Evolutionary conservation across 805 yeast genomes (phyloP).

Genomic region (Ascoidea rubescens): DNA sequence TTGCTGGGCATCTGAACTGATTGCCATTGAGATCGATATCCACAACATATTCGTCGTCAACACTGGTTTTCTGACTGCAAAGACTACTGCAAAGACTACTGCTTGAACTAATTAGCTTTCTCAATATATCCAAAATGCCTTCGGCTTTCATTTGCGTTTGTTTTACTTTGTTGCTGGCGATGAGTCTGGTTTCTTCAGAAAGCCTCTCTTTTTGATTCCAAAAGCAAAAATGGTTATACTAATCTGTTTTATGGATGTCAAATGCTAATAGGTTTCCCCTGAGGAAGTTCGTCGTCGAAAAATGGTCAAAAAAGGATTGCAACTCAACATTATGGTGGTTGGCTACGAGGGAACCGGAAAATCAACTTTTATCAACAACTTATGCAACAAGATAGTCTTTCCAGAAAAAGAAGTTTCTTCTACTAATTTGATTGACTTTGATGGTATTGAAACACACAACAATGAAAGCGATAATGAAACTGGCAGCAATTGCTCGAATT

Average conservation of each 20-base stretch:
- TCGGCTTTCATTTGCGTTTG: background rate
- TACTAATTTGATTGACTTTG: background rate
- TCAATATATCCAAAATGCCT: background rate
- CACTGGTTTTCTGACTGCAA: background rate
- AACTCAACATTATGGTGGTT: constrained; percentile 52
- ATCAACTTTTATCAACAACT: constrained; percentile 55
- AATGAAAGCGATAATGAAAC: background rate
- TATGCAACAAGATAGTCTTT: constrained; percentile 40
- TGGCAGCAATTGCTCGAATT: background rate
- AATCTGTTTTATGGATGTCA: background rate
- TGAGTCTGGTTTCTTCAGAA: too few relatives aligned
- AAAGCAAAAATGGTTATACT: too few relatives aligned
- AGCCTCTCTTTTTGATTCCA: background rate
- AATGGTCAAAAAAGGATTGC: constrained; percentile 46
- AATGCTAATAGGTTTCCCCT: constrained; percentile 13
- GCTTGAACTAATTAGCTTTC: background rate
- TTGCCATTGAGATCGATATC: background rate
- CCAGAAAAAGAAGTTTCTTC: constrained; percentile 7
- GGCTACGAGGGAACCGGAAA: constrained; percentile 71
- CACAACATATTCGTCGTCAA: background rate
- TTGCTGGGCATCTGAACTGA: background rate
- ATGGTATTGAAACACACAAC: background rate
- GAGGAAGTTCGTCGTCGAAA: constrained; percentile 40
- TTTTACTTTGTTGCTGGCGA: background rate
- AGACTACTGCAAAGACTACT: background rate